phyloP scores from a whole-genome alignment of 2,329 filamentous ascomycete species.

The Ophiostoma triangulosporum region DNA sequence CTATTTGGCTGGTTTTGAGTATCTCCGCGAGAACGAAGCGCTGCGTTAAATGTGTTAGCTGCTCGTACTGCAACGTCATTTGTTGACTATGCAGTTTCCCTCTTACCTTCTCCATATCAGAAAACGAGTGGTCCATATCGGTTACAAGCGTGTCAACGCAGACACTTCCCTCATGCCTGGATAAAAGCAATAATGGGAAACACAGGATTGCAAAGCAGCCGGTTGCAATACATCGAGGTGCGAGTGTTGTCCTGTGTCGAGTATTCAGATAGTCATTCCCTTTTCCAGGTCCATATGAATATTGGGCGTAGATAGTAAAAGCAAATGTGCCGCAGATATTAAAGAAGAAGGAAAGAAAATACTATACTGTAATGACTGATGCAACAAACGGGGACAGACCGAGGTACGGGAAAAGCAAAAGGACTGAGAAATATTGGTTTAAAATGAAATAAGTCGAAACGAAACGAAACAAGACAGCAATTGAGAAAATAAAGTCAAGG shows the following conservation, averaged over 20 bases:
- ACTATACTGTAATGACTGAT: no score
- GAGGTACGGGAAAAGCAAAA: no score
- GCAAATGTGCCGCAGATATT: neutral
- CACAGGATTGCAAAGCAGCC: conserved; percentile 17
- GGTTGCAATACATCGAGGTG: conserved; percentile 22
- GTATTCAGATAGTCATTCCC: neutral
- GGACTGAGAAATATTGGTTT: no score
- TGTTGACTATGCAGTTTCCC: no score
- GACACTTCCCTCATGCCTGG: conserved; percentile 12
- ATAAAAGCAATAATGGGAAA: conserved; percentile 16
- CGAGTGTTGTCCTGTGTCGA: neutral
- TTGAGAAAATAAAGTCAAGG: no score
- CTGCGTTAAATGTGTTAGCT: conserved; percentile 21
- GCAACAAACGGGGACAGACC: no score
- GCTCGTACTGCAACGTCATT: neutral
- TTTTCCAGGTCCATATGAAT: neutral
- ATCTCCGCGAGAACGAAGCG: conserved; percentile 45
- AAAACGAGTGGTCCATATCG: conserved; percentile 32
- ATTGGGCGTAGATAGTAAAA: neutral
- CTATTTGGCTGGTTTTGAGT: conserved; percentile 40
- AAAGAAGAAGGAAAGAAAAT: no score
- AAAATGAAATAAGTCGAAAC: neutral
- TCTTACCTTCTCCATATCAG: conserved; percentile 38
- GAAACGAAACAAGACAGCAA: neutral
- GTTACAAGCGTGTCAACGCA: conserved; percentile 6